A percentile compares a stretch with the other conserved stretches of the same genome.
These are phyloP conservation scores for Clonostachys rhizophaga DNA, from an alignment of 2,329 filamentous ascomycete species.

Conservation along the genomic window DNA sequence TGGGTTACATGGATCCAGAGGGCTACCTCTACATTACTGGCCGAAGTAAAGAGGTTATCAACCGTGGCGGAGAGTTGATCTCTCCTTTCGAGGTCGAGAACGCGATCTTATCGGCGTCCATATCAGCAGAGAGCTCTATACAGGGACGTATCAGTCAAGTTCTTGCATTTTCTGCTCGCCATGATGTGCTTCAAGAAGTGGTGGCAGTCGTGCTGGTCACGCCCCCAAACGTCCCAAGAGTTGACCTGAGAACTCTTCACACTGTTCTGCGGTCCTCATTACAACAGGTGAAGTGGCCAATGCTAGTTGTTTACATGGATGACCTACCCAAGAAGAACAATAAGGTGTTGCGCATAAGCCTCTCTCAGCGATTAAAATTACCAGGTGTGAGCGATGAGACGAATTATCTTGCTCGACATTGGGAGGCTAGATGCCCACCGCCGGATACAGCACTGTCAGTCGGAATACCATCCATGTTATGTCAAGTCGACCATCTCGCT, in stretches of 20 bases:
- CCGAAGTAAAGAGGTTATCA: slow-evolving; percentile 52
- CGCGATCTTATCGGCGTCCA: slow-evolving; percentile 42
- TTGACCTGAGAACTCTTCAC: slow-evolving; percentile 43
- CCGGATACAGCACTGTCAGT: slow-evolving; percentile 37
- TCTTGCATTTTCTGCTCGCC: slow-evolving; percentile 46
- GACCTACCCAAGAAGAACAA: slow-evolving; percentile 50
- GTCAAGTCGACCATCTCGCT: slow-evolving; percentile 19
- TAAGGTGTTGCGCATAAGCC: slow-evolving; percentile 50
- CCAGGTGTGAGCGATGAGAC: slow-evolving; percentile 37
- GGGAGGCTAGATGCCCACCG: slow-evolving; percentile 41
- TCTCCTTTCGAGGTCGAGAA: slow-evolving; percentile 56
- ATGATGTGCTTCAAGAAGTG: slow-evolving; percentile 50
- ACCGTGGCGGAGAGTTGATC: slow-evolving; percentile 53
- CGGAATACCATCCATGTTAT: slow-evolving; percentile 27
- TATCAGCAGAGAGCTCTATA: slow-evolving; percentile 32
- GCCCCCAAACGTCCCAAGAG: slow-evolving; percentile 30
- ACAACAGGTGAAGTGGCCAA: slow-evolving; percentile 48
- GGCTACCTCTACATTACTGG: slow-evolving; percentile 51
- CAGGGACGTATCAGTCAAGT: slow-evolving; percentile 40
- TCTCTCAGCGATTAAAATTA: slow-evolving; percentile 41
- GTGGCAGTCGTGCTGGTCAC: slow-evolving; percentile 49
- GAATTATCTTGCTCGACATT: slow-evolving; percentile 38
- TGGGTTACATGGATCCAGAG: slow-evolving; percentile 44
- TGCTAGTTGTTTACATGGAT: slow-evolving; percentile 48
- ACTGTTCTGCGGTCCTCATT: slow-evolving; percentile 38